A percentile compares a stretch with the other conserved stretches of the same genome.
phyloP scores from a whole-genome alignment of 73 alveolate species.

The Stentor roeselii region DNA sequence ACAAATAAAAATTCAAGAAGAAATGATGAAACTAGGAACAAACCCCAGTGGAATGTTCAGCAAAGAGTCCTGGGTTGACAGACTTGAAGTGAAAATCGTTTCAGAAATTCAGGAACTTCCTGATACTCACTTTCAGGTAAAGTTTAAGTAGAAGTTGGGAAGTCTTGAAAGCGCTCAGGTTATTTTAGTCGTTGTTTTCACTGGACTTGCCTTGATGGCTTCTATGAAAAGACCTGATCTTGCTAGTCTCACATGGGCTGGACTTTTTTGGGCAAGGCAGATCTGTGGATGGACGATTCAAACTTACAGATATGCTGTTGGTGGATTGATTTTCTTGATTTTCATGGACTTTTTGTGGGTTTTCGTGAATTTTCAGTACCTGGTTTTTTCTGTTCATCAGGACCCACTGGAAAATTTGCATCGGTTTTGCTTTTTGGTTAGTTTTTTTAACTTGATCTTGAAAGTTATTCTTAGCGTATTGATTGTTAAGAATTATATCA shows the following conservation, averaged over 20 bases:
- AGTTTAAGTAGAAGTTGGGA: background rate
- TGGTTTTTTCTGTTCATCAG: slow-evolving; percentile 16
- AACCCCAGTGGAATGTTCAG: slow-evolving; percentile 16
- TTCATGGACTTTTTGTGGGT: slow-evolving; percentile 1
- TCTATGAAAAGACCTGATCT: slow-evolving; percentile 3
- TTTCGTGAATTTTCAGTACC: background rate
- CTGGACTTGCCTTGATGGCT: background rate
- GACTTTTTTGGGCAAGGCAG: background rate
- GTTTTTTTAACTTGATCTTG: slow-evolving; percentile 8
- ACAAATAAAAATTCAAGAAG: background rate
- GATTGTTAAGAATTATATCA: slow-evolving; percentile 1
- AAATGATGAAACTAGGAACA: slow-evolving; percentile 5
- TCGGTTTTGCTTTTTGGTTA: slow-evolving; percentile 1
- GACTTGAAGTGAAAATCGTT: slow-evolving; percentile 4
- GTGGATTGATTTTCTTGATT: background rate
- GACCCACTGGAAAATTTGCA: slow-evolving; percentile 6
- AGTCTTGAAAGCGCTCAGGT: background rate
- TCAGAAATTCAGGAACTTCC: background rate
- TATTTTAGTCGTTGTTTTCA: background rate
- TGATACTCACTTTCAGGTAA: slow-evolving; percentile 18
- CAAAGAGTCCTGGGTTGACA: slow-evolving; percentile 19
- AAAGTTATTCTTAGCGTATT: background rate
- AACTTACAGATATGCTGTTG: background rate
- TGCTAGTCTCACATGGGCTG: slow-evolving; percentile 22
- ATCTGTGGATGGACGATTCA: background rate